Conservation (phyloP, 371 early-diverging fungal species). For the Capillidium heterosporum region DNA sequence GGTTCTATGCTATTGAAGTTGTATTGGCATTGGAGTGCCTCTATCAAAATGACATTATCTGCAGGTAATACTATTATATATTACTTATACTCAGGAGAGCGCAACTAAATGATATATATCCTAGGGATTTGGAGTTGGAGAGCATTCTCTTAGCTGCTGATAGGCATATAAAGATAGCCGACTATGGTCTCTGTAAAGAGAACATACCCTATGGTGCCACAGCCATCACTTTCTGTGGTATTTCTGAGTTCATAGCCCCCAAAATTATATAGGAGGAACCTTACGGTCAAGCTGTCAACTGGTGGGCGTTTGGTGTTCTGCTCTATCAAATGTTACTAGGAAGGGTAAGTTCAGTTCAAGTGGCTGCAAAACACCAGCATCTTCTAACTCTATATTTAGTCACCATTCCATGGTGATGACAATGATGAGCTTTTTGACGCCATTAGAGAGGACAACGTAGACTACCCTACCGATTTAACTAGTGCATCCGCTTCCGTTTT, state of each 20-base stretch:
- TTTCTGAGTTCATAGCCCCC: constrained; percentile 99
- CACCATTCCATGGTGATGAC: constrained; percentile 86
- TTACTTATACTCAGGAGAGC: no score
- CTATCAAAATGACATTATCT: constrained; percentile 84
- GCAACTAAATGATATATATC: no score
- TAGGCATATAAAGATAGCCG: constrained; percentile 97
- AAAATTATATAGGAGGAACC: constrained; percentile 67
- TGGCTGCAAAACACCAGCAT: no score
- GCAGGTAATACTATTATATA: no score
- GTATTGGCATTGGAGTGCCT: constrained; percentile 90
- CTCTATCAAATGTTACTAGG: constrained; percentile 90
- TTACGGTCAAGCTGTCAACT: constrained; percentile 71
- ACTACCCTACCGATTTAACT: constrained; percentile 77
- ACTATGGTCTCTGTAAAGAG: constrained; percentile 97
- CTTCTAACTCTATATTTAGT: constrained; percentile 11
- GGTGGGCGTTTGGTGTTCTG: constrained; percentile 91
- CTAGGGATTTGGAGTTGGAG: constrained; percentile 95
- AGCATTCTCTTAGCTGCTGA: constrained; percentile 84
- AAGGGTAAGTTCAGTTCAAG: constrained; percentile 15
- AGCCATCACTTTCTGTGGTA: constrained; percentile 94
- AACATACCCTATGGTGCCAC: constrained; percentile 70
- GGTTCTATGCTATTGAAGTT: constrained; percentile 96
- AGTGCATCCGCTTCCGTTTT: constrained; percentile 72
- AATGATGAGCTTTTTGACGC: constrained; percentile 91
- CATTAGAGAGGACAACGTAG: constrained; percentile 77